Evolutionary conservation across 169 alveolate genomes (phyloP).

Genomic region (Amoebophrya sp.): DNA sequence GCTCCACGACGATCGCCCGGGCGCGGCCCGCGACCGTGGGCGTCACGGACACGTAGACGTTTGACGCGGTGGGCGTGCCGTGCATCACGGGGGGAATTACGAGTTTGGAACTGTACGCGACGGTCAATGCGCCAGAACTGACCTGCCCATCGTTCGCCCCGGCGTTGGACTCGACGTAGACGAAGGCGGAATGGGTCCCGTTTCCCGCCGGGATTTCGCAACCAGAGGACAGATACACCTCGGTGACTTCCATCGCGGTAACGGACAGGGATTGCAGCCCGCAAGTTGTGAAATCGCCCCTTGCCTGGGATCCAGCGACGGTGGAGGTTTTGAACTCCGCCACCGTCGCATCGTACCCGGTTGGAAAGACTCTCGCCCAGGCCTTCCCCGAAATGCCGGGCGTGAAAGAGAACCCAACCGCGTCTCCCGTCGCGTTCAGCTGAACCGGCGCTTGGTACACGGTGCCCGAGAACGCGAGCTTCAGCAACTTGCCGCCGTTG

Average conservation of each 20-base stretch:
- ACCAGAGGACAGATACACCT: not conserved
- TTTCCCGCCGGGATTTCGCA: not conserved
- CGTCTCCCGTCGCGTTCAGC: slow-evolving; percentile 14
- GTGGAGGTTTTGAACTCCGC: not conserved
- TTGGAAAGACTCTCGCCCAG: not conserved
- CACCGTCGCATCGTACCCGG: not conserved
- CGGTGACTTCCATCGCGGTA: not conserved
- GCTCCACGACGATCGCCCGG: slow-evolving; percentile 15
- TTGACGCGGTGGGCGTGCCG: not conserved
- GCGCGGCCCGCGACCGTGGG: not conserved
- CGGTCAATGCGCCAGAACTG: not conserved
- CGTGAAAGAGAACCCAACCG: not conserved
- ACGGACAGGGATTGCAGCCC: not conserved
- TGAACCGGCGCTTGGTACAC: not conserved
- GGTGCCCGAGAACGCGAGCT: not conserved
- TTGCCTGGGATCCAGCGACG: not conserved
- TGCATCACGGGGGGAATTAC: not conserved
- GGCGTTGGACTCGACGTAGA: not conserved
- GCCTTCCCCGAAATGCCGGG: not conserved
- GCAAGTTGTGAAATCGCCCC: not conserved
- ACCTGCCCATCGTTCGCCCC: not conserved
- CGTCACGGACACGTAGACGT: not conserved
- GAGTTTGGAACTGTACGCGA: not conserved
- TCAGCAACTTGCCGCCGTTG: not conserved
- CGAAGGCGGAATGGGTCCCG: not conserved